Conservation (phyloP, 2,329 filamentous ascomycete species). For the Botryosphaeria dothidea region DNA sequence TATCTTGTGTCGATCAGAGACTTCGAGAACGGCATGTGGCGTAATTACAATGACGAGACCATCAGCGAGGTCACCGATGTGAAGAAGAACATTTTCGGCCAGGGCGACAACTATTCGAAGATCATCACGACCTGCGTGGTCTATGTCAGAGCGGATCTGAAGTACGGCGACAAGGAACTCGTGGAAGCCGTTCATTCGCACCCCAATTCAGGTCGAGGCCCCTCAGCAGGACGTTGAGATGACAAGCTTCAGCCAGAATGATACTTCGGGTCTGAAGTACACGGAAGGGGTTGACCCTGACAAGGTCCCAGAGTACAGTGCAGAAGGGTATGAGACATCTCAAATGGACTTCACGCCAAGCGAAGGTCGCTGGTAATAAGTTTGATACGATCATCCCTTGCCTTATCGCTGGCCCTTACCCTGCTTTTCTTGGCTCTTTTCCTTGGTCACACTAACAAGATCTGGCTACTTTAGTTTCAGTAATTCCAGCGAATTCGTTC, state of each 20-base stretch:
- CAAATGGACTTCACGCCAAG: conserved; percentile 3
- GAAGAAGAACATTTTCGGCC: conserved; percentile 17
- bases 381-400: neutral
- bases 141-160: conserved; percentile 18
- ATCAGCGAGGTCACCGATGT: conserved; percentile 62
- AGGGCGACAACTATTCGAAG: conserved; percentile 9
- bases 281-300: conserved; percentile 6
- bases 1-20: conserved; percentile 98
- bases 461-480: neutral
- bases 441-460: neutral
- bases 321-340: conserved; percentile 8
- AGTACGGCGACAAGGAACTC: neutral
- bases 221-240: conserved; percentile 3
- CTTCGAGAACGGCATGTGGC: conserved; percentile 78
- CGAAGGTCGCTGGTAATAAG: neutral
- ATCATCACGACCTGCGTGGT: conserved; percentile 18
- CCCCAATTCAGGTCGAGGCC: neutral
- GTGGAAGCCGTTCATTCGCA: conserved; percentile 13
- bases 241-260: conserved; percentile 10
- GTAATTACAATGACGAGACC: conserved; percentile 87
- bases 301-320: neutral
- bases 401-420: neutral
- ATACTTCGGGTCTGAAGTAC: neutral
- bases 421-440: neutral
- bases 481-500: neutral